Evolutionary conservation across 1,284 basidiomycete genomes (phyloP), one percentile per base, ranked within the genome.

Genomic region (Fistulinella staudtii): DNA sequence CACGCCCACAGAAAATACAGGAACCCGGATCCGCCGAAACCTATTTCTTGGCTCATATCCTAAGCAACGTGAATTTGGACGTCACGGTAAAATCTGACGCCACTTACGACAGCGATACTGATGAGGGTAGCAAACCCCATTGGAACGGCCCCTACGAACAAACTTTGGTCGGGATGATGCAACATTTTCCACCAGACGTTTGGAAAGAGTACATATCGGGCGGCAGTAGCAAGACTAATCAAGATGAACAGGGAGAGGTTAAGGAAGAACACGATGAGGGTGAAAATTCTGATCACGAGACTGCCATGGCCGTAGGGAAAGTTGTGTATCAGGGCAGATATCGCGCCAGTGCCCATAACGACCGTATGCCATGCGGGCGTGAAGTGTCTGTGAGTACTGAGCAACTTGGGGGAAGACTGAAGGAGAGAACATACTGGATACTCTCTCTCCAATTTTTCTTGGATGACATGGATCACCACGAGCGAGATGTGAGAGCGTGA

Each of bases 41-140:
- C 60, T 39, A 61, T 64, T 45, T 67, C 64, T 47, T 65, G 61
- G 45, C 66, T 57, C 38, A 64, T 52, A 22, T 46, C 52, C 53
- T 55, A 31, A 5, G 8, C 18, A 9, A 25, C 35, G 33, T 39
- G n/a, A 48, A 23, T 34, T n/a, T n/a, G n/a, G 27, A 28, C 27
- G 11, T 5, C n/a, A n/a, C n/a, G n/a, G n/a, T n/a, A n/a, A n/a
- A 15, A 11, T 52, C 28, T 5, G 2, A 71, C 5, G 27, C 70
- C 61, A 9, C 76, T 75, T 7, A 68, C 65, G n/a, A 75, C 53
- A 10, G 70, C 74, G 67, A 80, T 72, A 8, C 47, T 76, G 56
- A 63, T 80, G 58, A 60, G 63, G 0, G 82, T 84, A 3, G 68
- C 65, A 14, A 77, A 66, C 8, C 77, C 82, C 79, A 85, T 83